Percentiles rank a stretch among this genome's conserved stretches.
Evolutionary conservation across 1,139 yeast species (phyloP).

Genomic region (Debaryomycetaceae sp.): DNA sequence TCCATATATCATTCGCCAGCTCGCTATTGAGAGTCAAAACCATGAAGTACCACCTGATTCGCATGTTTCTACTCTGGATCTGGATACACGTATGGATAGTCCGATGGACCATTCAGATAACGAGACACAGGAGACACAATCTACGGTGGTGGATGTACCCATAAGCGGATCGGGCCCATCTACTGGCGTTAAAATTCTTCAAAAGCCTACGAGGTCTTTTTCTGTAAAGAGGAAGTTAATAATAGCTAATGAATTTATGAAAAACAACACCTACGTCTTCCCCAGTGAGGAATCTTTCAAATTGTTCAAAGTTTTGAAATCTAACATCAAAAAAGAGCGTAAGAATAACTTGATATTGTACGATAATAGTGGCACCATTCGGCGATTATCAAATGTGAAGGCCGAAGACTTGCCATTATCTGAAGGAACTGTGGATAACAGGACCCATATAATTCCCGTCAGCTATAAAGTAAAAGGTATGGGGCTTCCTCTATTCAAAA

Average conservation of each 20-base stretch:
- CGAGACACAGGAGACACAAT: not conserved
- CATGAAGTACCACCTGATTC: constrained; percentile 3
- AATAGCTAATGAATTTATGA: constrained; percentile 33
- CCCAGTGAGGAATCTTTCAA: constrained; percentile 28
- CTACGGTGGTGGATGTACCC: not conserved
- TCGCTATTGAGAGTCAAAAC: constrained; percentile 13
- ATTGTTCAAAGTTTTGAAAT: constrained; percentile 27
- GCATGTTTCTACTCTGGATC: not conserved
- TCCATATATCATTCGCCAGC: constrained; percentile 33
- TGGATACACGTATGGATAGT: not conserved
- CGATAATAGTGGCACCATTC: constrained; percentile 23
- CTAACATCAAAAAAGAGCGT: constrained; percentile 16
- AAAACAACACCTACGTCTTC: constrained; percentile 28
- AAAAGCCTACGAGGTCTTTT: not conserved
- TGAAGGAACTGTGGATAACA: constrained; percentile 19
- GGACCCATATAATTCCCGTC: constrained; percentile 34
- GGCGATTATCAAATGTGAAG: constrained; percentile 11
- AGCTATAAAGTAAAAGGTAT: constrained; percentile 28
- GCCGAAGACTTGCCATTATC: constrained; percentile 2
- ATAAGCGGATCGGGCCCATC: not conserved
- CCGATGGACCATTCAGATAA: not conserved
- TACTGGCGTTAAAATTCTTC: not conserved
- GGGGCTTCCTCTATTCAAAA: constrained; percentile 39
- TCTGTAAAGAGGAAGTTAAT: constrained; percentile 25
- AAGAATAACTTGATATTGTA: constrained; percentile 22